A percentile compares a stretch with the other conserved stretches of the same genome.
Conservation (phyloP, 164 flowering plant species). For the Dillenia turbinata region DNA sequence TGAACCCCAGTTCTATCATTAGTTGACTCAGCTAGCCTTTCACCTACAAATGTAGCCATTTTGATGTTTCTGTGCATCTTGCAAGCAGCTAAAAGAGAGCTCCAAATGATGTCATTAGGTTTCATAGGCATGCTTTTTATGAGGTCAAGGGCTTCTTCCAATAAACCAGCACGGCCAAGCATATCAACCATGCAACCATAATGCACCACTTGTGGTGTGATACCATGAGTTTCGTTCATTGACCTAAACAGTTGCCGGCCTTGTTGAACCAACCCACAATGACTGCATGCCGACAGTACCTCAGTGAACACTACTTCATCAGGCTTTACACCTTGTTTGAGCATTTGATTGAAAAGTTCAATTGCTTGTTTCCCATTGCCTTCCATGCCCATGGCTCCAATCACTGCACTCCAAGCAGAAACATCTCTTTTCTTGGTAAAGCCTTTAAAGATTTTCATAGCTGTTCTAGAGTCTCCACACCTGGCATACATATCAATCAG, state of each 20-base stretch:
- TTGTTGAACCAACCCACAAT: constrained; percentile 43
- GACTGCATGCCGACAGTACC: constrained; percentile 52
- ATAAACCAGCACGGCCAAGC: constrained; percentile 50
- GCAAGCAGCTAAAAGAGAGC: constrained; percentile 48
- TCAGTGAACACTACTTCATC: constrained; percentile 40
- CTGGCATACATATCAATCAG: constrained; percentile 60
- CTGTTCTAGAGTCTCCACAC: constrained; percentile 45
- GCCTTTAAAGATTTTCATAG: constrained; percentile 31
- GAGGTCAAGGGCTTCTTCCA: constrained; percentile 35
- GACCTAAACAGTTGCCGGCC: constrained; percentile 33
- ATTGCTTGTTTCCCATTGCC: constrained; percentile 44
- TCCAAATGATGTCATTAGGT: constrained; percentile 48
- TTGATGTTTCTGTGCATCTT: constrained; percentile 32
- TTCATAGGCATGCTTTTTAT: constrained; percentile 50
- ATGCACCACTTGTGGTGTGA: constrained; percentile 35
- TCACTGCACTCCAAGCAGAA: constrained; percentile 55
- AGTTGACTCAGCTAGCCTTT: constrained; percentile 24
- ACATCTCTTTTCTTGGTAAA: constrained; percentile 37
- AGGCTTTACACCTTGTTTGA: constrained; percentile 37
- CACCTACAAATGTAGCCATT: constrained; percentile 37
- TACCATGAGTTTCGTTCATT: constrained; percentile 29
- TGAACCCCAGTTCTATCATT: constrained; percentile 34
- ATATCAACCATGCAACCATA: constrained; percentile 63
- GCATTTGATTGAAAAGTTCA: constrained; percentile 41
- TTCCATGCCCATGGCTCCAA: constrained; percentile 46